Evolutionary conservation across 176 grass and related monocot genomes (phyloP), one percentile per base, ranked within the genome.

Genomic region (Ensete glaucum): DNA sequence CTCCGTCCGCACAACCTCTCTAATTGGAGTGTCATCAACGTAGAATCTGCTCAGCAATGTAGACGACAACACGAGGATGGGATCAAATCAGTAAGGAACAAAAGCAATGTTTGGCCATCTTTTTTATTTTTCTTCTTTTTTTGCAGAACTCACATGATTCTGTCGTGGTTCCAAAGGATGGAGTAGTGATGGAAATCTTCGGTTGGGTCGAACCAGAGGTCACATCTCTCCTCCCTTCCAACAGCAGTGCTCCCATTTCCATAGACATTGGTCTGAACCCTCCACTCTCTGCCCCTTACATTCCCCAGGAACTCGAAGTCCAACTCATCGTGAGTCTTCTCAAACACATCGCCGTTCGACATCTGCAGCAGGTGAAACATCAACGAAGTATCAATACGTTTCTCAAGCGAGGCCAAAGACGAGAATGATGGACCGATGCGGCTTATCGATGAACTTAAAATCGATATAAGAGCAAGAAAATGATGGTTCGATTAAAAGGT

Each of bases 131-230:
- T 23, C n/a, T n/a, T n/a, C n/a, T 23, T 0, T 49, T n/a, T 43
- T 43, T 43, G 0, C 1, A 52, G 50, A 53, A 5, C 85, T 90
- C 69, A 96, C 91, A 96, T 72, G 68, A 96, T 88, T 24, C 82
- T 74, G 9, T 65, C 59, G 1, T 50, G 66, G 16, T 83, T 88
- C 91, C 91, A 96, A 53, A 96, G 85, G 81, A 96, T 91, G 53
- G 91, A 96, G 79, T 96, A 96, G 54, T 91, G 88, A 78, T 96
- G 91, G 79, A 91, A 86, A 54, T 73, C 91, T 1, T 86, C 88
- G 3, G 88, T 88, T 79, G 91, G 91, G 16, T 96, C 91, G 81
- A 96, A 96, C 10, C 83, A 89, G 43, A 96, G 78, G 71, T 96
- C 88, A 73, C 88, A 96, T 49, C 91, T 84, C 88, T 96, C 91